These are phyloP conservation scores for Cryphonectria radicalis DNA, from an alignment of 2,329 filamentous ascomycete genomes.

Conservation along the genomic window DNA sequence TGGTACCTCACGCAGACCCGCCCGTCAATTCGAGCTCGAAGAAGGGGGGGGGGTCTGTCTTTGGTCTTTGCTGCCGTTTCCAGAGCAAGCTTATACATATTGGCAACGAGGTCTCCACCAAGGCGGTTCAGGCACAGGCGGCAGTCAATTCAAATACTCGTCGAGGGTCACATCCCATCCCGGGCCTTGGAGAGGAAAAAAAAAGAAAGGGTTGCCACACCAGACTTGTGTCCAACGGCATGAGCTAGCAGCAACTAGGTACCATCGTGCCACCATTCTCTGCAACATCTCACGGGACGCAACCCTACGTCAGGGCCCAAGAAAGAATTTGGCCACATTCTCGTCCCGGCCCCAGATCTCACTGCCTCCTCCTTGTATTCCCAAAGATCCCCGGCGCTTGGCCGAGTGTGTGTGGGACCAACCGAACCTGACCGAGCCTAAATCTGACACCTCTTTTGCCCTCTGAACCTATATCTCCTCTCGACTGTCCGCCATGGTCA, in stretches of 20 bases:
- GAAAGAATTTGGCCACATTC: slow-evolving; percentile 9
- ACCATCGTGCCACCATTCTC: slow-evolving; percentile 11
- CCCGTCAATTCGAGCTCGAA: slow-evolving; percentile 1
- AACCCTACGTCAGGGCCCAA: slow-evolving; percentile 16
- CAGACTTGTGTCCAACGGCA: background rate
- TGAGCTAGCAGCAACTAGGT: background rate
- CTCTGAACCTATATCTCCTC: slow-evolving; percentile 18
- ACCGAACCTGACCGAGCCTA: slow-evolving; percentile 20
- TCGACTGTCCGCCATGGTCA: slow-evolving; percentile 26
- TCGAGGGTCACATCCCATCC: slow-evolving; percentile 18
- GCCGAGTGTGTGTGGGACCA: slow-evolving; percentile 17
- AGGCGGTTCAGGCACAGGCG: background rate
- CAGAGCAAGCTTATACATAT: slow-evolving; percentile 2
- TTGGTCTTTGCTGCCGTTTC: background rate
- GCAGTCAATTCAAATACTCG: slow-evolving; percentile 10
- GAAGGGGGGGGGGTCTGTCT: background rate
- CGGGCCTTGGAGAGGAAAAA: background rate
- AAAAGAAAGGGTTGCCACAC: slow-evolving; percentile 16
- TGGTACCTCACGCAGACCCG: background rate
- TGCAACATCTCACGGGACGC: slow-evolving; percentile 20
- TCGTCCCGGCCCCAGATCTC: slow-evolving; percentile 3
- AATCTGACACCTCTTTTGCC: background rate
- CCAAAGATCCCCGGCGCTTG: slow-evolving; percentile 11
- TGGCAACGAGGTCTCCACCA: background rate
- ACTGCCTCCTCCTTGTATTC: slow-evolving; percentile 5